A percentile compares a stretch with the other conserved stretches of the same genome.
Evolutionary conservation across 1,284 basidiomycete species (phyloP).

Genomic region (Mycosarcoma maydis): DNA sequence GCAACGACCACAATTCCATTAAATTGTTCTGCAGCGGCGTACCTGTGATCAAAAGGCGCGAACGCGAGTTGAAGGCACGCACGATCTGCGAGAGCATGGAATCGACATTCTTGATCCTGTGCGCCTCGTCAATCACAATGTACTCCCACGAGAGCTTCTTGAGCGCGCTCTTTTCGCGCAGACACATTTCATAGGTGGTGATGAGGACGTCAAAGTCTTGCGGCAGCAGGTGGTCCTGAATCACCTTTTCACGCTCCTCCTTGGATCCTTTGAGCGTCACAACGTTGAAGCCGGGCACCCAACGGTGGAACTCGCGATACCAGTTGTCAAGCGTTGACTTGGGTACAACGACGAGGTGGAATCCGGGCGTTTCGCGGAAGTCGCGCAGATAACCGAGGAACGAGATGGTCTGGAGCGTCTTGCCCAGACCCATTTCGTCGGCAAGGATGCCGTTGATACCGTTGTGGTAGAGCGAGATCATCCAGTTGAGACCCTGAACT

Average conservation of each 20-base stretch:
- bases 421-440: conserved; percentile 85
- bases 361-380: conserved; percentile 79
- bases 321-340: conserved; percentile 98
- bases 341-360: conserved; percentile 94
- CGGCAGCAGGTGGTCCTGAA: conserved; percentile 80
- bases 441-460: conserved; percentile 64
- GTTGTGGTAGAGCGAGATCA: conserved; percentile 70
- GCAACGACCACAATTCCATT: conserved; percentile 93
- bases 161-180: conserved; percentile 89
- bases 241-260: conserved; percentile 86
- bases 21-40: conserved; percentile 97
- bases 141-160: conserved; percentile 98
- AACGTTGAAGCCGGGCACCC: conserved; percentile 85
- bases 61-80: conserved; percentile 86
- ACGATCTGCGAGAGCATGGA: conserved; percentile 96
- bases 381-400: conserved; percentile 95
- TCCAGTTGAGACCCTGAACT: conserved; percentile 95
- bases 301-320: conserved; percentile 89
- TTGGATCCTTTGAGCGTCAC: conserved; percentile 85
- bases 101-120: conserved; percentile 99
- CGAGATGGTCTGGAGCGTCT: conserved; percentile 96
- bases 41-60: conserved; percentile 92
- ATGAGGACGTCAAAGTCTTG: conserved; percentile 94
- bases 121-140: conserved; percentile 98
- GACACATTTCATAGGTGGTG: conserved; percentile 96